Conservation (phyloP, 139 green algal genomes). For the Chlamydomonas eustigma region DNA sequence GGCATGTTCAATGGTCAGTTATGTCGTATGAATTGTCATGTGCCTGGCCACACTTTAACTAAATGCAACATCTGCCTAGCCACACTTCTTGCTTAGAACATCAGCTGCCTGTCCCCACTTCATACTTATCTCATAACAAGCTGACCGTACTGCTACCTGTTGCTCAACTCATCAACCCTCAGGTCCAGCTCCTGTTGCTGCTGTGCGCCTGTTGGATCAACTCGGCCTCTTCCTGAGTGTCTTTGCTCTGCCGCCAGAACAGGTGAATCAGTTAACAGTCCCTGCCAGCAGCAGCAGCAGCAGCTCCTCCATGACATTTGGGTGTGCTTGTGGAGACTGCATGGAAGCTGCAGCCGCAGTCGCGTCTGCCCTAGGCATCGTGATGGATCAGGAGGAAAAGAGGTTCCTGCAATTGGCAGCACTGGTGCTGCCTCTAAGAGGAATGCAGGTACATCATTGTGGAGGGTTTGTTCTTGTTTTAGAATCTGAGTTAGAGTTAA, state of each 20-base stretch:
- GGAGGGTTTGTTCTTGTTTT: no score
- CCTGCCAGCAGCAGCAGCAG: slow-evolving; percentile 24
- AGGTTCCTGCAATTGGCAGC: slow-evolving; percentile 65
- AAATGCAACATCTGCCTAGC: no score
- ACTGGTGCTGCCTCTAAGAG: slow-evolving; percentile 70
- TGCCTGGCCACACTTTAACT: no score
- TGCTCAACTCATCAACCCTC: no score
- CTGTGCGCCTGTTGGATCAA: slow-evolving; percentile 60
- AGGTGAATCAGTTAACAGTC: not conserved
- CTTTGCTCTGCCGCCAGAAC: slow-evolving; percentile 46
- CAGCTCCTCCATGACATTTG: slow-evolving; percentile 31
- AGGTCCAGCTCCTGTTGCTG: slow-evolving; percentile 61
- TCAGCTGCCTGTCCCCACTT: no score
- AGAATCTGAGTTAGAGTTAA: no score
- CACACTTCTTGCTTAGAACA: no score
- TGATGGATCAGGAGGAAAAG: slow-evolving; percentile 52
- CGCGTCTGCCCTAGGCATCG: not conserved
- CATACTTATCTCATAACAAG: no score
- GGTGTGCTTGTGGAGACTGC: slow-evolving; percentile 25
- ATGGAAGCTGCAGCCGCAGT: slow-evolving; percentile 22
- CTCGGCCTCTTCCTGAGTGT: slow-evolving; percentile 70
- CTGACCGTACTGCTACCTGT: not conserved
- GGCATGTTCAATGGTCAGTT: slow-evolving; percentile 81
- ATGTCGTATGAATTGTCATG: no score
- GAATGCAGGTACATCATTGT: slow-evolving; percentile 14